phyloP scores from a whole-genome alignment of 1,284 basidiomycete genomes.

The Cutaneotrichosporon sp. region DNA sequence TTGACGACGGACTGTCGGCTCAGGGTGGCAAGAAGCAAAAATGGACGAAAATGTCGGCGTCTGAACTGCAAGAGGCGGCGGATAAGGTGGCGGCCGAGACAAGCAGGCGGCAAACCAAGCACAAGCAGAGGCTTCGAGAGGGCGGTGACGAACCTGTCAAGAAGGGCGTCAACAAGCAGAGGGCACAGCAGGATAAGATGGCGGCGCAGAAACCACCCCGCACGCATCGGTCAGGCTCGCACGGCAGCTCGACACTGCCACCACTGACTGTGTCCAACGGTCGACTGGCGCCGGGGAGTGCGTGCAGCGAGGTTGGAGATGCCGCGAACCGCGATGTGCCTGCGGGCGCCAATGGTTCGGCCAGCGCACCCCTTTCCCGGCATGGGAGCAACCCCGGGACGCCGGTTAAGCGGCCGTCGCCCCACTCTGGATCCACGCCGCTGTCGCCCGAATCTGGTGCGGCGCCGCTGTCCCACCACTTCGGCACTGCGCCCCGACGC shows the following conservation, averaged over 20 bases:
- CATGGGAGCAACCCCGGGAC: slow-evolving; percentile 28
- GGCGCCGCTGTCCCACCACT: slow-evolving; percentile 28
- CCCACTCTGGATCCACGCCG: slow-evolving; percentile 12
- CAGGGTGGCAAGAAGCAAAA: slow-evolving; percentile 45
- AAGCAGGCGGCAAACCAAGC: slow-evolving; percentile 29
- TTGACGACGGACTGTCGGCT: slow-evolving; percentile 20
- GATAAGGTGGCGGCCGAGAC: slow-evolving; percentile 45
- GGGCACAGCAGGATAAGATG: slow-evolving; percentile 10
- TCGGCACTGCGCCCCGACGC: slow-evolving; percentile 29
- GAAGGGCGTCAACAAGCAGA: slow-evolving; percentile 20
- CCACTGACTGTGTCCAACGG: slow-evolving; percentile 15
- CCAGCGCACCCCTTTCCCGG: slow-evolving; percentile 32
- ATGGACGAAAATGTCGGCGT: slow-evolving; percentile 52
- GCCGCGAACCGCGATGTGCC: background rate
- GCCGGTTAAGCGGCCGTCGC: slow-evolving; percentile 22
- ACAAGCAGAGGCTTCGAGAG: slow-evolving; percentile 25
- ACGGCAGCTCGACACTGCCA: slow-evolving; percentile 27
- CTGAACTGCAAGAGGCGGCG: slow-evolving; percentile 51
- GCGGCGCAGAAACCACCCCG: slow-evolving; percentile 9
- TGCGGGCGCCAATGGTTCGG: slow-evolving; percentile 14
- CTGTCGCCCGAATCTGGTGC: slow-evolving; percentile 17
- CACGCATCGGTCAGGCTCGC: slow-evolving; percentile 20
- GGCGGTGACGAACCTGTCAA: slow-evolving; percentile 20
- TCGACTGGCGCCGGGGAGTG: background rate
- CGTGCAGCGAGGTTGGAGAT: background rate